Conservation (phyloP, 352 stramenopile genomes). For the Phytophthora ramorum region DNA sequence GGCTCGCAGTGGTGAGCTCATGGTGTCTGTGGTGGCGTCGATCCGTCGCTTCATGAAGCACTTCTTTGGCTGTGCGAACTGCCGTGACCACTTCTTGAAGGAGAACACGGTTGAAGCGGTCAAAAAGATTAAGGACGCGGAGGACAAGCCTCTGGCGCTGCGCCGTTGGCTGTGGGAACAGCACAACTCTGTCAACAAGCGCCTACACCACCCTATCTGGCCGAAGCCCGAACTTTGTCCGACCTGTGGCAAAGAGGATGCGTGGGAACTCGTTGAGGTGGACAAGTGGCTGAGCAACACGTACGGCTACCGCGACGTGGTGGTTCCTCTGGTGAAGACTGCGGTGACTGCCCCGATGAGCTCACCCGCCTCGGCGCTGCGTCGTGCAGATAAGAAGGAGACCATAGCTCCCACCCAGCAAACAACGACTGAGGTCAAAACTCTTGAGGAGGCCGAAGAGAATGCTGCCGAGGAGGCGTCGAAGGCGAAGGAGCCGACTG, state of each 20-base stretch:
- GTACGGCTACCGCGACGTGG: constrained; percentile 71
- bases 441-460: constrained; percentile 6
- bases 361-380: constrained; percentile 27
- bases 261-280: constrained; percentile 73
- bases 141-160: constrained; percentile 71
- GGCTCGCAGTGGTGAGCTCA: constrained; percentile 49
- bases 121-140: constrained; percentile 64
- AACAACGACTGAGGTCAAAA: constrained; percentile 18
- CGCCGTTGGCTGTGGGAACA: constrained; percentile 86
- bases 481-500: constrained; percentile 12
- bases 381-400: constrained; percentile 27
- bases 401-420: constrained; percentile 15
- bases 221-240: constrained; percentile 77
- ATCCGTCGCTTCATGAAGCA: constrained; percentile 88
- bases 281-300: constrained; percentile 78
- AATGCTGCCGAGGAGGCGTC: constrained; percentile 10
- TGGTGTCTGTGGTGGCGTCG: constrained; percentile 74
- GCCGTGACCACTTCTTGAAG: constrained; percentile 79
- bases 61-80: constrained; percentile 85
- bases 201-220: constrained; percentile 76
- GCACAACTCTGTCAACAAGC: constrained; percentile 88
- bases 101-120: constrained; percentile 78
- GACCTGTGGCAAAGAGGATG: constrained; percentile 65
- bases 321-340: constrained; percentile 39
- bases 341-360: constrained; percentile 27